phyloP scores from a whole-genome alignment of 169 alveolate species.

The Babesia sp. region DNA sequence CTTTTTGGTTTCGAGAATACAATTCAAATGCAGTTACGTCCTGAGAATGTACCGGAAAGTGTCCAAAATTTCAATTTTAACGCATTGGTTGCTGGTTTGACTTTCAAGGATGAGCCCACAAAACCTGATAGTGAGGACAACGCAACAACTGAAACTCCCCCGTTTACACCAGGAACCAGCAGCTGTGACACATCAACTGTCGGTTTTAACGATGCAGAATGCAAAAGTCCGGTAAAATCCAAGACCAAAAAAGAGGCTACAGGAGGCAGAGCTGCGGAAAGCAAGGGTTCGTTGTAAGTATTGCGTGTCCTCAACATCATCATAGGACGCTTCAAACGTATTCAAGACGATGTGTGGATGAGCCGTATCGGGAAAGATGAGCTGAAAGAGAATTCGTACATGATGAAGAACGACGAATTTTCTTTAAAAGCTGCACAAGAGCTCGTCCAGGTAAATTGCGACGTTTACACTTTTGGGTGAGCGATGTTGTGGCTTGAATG shows the following conservation, averaged over 20 bases:
- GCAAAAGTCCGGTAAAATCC: not conserved
- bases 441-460: conserved; percentile 21
- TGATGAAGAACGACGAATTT: conserved; percentile 47
- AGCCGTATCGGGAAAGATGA: conserved; percentile 58
- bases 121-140: not conserved
- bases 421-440: conserved; percentile 60
- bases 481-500: too few relatives aligned
- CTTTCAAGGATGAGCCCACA: not conserved
- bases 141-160: not conserved
- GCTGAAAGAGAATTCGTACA: conserved; percentile 49
- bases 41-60: conserved; percentile 29
- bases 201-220: not conserved
- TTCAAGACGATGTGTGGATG: conserved; percentile 59
- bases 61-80: conserved; percentile 33
- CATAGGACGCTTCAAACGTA: conserved; percentile 58
- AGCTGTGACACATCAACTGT: not conserved
- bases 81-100: conserved; percentile 22
- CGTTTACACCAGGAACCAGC: not conserved
- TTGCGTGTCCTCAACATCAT: not conserved
- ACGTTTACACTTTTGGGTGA: too few relatives aligned
- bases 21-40: conserved; percentile 16
- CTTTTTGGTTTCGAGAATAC: not conserved
- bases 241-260: not conserved
- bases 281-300: not conserved
- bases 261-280: not conserved